Evolutionary conservation across 179 eudicot genomes (phyloP).

Genomic region (Drosera spatulata): DNA sequence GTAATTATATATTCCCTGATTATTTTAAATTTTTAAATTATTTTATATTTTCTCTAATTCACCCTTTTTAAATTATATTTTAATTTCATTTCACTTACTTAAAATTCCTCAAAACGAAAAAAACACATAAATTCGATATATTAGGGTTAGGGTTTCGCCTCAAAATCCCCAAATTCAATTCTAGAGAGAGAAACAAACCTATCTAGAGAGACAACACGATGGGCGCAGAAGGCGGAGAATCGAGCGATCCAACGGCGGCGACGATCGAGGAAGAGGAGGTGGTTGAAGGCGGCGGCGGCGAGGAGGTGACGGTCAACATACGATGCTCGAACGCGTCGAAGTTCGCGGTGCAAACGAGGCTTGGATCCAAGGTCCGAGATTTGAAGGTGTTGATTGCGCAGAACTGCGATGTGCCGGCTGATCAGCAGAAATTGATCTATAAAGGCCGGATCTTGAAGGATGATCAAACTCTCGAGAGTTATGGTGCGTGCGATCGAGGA

Average conservation of each 20-base stretch:
- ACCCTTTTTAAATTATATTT: too few relatives aligned
- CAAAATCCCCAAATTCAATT: too few relatives aligned
- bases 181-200: too few relatives aligned
- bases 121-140: too few relatives aligned
- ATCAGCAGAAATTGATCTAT: slow-evolving; percentile 80
- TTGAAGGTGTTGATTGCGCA: slow-evolving; percentile 52
- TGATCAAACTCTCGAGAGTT: slow-evolving; percentile 72
- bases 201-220: slow-evolving; percentile 8
- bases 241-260: slow-evolving; percentile 13
- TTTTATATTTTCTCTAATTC: too few relatives aligned
- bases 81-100: too few relatives aligned
- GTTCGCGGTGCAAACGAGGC: slow-evolving; percentile 40
- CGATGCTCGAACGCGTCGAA: slow-evolving; percentile 73
- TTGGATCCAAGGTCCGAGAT: slow-evolving; percentile 39
- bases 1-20: too few relatives aligned
- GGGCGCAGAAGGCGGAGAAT: slow-evolving; percentile 59
- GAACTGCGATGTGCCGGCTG: slow-evolving; percentile 63
- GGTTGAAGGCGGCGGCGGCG: slow-evolving; percentile 12
- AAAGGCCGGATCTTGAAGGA: slow-evolving; percentile 88
- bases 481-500: slow-evolving; percentile 31
- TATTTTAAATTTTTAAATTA: too few relatives aligned
- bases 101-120: too few relatives aligned
- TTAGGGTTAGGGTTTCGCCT: too few relatives aligned
- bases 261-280: neutral
- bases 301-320: slow-evolving; percentile 52